A percentile compares a stretch with the other conserved stretches of the same genome.
phyloP scores from a whole-genome alignment of 495 filamentous ascomycete genomes.

The Pseudevernia furfuracea region DNA sequence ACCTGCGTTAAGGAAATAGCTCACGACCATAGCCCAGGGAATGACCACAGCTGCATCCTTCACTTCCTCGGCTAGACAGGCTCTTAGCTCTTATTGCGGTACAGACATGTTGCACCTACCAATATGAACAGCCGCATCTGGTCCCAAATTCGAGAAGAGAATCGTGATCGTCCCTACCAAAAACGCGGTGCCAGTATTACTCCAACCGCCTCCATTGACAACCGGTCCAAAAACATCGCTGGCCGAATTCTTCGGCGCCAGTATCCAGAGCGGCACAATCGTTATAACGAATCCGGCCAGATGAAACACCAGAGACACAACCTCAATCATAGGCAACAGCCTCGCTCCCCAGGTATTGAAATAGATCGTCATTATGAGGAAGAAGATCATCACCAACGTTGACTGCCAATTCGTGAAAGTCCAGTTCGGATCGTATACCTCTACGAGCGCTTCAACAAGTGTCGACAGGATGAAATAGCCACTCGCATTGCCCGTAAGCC shows the following conservation, averaged over 20 bases:
- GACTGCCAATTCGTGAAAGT: slow-evolving; percentile 1
- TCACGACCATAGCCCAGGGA: background rate
- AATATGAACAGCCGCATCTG: slow-evolving; percentile 2
- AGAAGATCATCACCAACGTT: slow-evolving; percentile 1
- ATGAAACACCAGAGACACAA: background rate
- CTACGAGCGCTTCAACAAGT: background rate
- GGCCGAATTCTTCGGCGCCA: background rate
- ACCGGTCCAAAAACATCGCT: background rate
- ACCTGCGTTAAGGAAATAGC: slow-evolving; percentile 1
- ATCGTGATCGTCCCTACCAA: slow-evolving; percentile 1
- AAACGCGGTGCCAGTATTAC: background rate
- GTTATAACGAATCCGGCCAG: background rate
- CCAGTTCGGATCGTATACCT: background rate
- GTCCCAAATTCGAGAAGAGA: slow-evolving; percentile 5
- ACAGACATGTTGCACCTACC: background rate
- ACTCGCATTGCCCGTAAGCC: slow-evolving; percentile 2
- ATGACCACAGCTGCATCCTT: slow-evolving; percentile 1
- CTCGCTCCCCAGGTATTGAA: slow-evolving; percentile 2
- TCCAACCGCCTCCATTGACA: background rate
- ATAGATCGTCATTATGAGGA: slow-evolving; percentile 1
- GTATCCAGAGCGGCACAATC: background rate
- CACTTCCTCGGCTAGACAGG: background rate
- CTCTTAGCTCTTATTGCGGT: background rate
- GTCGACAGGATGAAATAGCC: background rate
- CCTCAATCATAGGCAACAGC: background rate